These are phyloP conservation scores for Pseudogymnoascus destructans DNA, from an alignment of 2,329 filamentous ascomycete genomes.

Conservation along the genomic window DNA sequence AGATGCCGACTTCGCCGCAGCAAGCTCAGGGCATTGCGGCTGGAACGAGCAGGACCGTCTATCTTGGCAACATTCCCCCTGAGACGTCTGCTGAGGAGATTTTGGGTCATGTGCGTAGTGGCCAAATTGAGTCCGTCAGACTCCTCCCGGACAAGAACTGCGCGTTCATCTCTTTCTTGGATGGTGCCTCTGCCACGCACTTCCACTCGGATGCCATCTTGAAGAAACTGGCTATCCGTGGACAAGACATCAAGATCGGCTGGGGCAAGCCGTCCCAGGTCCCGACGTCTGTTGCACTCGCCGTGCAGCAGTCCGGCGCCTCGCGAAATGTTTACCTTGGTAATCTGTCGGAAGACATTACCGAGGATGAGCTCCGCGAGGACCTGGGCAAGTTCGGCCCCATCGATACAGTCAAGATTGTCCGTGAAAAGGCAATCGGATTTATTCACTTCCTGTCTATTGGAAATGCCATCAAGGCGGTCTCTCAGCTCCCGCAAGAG, in stretches of 20 bases:
- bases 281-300: constrained; percentile 90
- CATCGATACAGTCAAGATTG: constrained; percentile 95
- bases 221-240: constrained; percentile 98
- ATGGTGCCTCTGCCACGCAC: constrained; percentile 93
- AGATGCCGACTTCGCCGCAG: constrained; percentile 56
- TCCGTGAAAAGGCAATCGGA: constrained; percentile 93
- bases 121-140: constrained; percentile 97
- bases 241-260: constrained; percentile 98
- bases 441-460: constrained; percentile 98
- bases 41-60: constrained; percentile 90
- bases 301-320: constrained; percentile 92
- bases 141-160: constrained; percentile 98
- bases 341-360: constrained; percentile 79
- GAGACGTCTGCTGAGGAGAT: constrained; percentile 97
- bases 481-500: constrained; percentile 90
- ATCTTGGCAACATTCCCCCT: constrained; percentile 94
- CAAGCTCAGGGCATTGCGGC: constrained; percentile 71
- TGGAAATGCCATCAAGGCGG: constrained; percentile 95
- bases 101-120: constrained; percentile 86
- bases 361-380: constrained; percentile 84
- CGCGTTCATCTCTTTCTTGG: constrained; percentile 97
- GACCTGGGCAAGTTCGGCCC: constrained; percentile 92
- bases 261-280: constrained; percentile 99
- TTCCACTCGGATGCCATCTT: constrained; percentile 99
- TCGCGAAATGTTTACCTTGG: constrained; percentile 96